Base-by-base conservation (phyloP, 495 filamentous ascomycete genomes). In the Corynascus novoguineensis region DNA sequence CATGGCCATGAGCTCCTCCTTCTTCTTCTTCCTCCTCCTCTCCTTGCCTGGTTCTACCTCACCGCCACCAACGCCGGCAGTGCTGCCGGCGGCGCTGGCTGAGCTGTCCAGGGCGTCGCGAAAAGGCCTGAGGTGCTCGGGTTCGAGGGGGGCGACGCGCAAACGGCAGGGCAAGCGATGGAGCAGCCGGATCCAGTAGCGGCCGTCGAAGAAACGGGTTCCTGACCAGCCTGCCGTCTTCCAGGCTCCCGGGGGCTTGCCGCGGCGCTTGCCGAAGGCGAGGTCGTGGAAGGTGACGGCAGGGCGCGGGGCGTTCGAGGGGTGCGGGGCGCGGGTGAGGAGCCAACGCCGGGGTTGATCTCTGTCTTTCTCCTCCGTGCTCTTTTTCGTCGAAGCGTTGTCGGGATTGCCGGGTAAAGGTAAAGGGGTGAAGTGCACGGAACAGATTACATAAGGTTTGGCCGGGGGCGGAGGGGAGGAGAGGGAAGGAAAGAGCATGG, bases 151-250 rank as follows among this genome's bases (percentile, higher is more conserved):
- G 5, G 77, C 75, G 21, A 87, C 55, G 11, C 71, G 44, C 1
- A 86, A 24, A 3, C 63, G 50, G 53, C 60, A 61, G 2, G 66
- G 62, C 0, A 76, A 59, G 15, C 62, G 66, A 58, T 78, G 74
- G 15, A 64, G 60, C 11, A 90, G 38, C 4, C 84, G 80, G 34
- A 95, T 71, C 92, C 92, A 97, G 73, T 80, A 96, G 9, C 92
- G 81, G 10, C 86, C 81, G 66, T 97, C 92, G 81, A 83, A 96
- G 3, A 60, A 60, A 79, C 78, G 84, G 0, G 56, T 29, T n/a
- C 61, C 66, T 73, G 71, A 64, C 29, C n/a, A 6, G n/a, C 37
- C 5, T 47, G 42, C n/a, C 55, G 38, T 44, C 8, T 55, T 44
- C 64, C 59, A 66, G 0, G 31, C 19, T 0, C 38, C 34, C 1